Evolutionary conservation across 441 rosid genomes (phyloP).

Genomic region (Adansonia rubrostipa): DNA sequence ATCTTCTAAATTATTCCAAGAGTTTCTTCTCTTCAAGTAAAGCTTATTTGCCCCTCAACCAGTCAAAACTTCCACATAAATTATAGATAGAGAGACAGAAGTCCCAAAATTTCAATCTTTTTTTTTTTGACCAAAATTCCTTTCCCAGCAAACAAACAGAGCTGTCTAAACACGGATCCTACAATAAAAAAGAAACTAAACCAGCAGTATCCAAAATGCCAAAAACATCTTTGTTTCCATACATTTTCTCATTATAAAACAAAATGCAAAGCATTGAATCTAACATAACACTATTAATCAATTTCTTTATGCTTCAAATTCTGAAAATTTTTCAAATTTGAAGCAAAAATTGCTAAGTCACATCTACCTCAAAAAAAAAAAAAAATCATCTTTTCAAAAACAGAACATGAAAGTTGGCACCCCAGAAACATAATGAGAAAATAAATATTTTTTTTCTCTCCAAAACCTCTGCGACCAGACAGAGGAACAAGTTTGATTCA

Average conservation of each 20-base stretch:
- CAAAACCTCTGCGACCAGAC: too few relatives aligned
- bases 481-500: too few relatives aligned
- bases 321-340: neutral
- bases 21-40: too few relatives aligned
- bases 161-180: neutral
- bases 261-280: neutral
- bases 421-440: neutral
- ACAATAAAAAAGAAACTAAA: conserved; percentile 1
- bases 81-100: too few relatives aligned
- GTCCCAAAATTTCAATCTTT: neutral
- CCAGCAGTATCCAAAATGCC: neutral
- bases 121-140: neutral
- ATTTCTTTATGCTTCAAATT: neutral
- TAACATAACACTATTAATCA: neutral
- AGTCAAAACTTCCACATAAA: too few relatives aligned
- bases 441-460: too few relatives aligned
- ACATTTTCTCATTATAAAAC: neutral
- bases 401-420: neutral
- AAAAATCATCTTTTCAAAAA: neutral
- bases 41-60: too few relatives aligned
- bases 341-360: neutral
- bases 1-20: too few relatives aligned
- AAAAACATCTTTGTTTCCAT: neutral
- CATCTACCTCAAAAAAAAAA: too few relatives aligned
- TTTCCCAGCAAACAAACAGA: conserved; percentile 1